Base-by-base conservation (phyloP, 768 basidiomycete genomes). In the Agaricus subrufescens region DNA sequence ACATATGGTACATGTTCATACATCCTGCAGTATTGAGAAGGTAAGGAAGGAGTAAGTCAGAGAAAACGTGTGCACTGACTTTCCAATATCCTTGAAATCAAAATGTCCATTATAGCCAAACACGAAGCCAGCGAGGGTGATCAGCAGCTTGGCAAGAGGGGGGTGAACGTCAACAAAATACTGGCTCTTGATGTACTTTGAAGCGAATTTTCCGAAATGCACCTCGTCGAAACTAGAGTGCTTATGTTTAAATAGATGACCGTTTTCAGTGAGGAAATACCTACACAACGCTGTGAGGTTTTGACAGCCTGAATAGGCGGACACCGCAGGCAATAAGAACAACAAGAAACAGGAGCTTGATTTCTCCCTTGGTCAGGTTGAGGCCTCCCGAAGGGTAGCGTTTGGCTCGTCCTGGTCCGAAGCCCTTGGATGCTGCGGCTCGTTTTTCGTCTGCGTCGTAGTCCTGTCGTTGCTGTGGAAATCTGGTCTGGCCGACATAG, bases 141-240 rank as follows among this genome's bases (percentile, higher is more conserved):
- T 94, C 51, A 99, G 76, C 27, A 99, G 78, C 65, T 98, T 99
- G 6, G 97, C 97, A 15, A 99, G 77, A 3, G 97, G 97, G 0
- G 97, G 97, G 66, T 99, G 97, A 2, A 99, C 96, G 68, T 99
- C 97, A 65, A 90, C 87, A 65, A 89, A 94, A 70, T 92, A 94
- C 60, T 86, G 81, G 39, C 89, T 87, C 76, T 91, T 91, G 78
- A 98, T 91, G 67, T 98, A 98, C 66, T 90, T 91, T 46, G 83
- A 79, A 5, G 96, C 94, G 66, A 98, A 98, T 70, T 97, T 97
- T 58, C 96, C 96, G 69, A 98, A 98, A 69, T 98, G 96, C 0
- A 98, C 96, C 70, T 98, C 96, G 67, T 98, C 96, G 69, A 98
- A 98, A 43, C 95, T 97, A 54, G 46, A 40, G 9, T 29, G 50